Evolutionary conservation across 331 rosid genomes (phyloP).

Genomic region (Quercus phellos): DNA sequence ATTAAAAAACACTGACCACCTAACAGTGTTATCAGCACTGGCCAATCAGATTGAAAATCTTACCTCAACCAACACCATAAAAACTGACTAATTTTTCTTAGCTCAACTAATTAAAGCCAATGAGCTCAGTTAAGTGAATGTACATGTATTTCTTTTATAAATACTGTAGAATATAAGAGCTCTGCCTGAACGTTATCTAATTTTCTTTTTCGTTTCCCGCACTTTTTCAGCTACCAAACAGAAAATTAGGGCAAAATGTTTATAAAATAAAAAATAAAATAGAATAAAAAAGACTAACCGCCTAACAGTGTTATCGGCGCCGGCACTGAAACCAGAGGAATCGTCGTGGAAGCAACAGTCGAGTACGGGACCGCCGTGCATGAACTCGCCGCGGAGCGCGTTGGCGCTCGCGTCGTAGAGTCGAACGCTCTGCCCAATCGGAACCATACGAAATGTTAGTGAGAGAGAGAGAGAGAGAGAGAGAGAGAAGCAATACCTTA

Average conservation of each 20-base stretch:
- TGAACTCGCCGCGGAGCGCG: slow-evolving; percentile 76
- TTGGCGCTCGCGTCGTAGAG: slow-evolving; percentile 84
- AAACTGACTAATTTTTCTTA: too few relatives aligned
- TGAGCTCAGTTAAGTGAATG: too few relatives aligned
- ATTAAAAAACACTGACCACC: too few relatives aligned
- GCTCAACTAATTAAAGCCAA: too few relatives aligned
- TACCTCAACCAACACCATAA: too few relatives aligned
- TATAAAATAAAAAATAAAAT: neutral
- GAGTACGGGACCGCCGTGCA: slow-evolving; percentile 74
- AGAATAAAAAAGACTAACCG: slow-evolving; percentile 31
- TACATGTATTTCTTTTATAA: neutral
- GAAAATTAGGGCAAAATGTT: neutral
- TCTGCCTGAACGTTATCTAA: neutral
- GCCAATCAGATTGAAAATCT: too few relatives aligned
- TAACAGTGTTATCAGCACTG: too few relatives aligned
- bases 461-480: neutral
- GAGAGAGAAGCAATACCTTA: slow-evolving; percentile 43
- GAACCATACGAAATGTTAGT: neutral
- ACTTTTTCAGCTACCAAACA: neutral
- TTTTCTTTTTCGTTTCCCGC: neutral
- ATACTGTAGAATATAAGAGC: neutral
- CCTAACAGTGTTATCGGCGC: slow-evolving; percentile 77
- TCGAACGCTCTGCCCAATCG: slow-evolving; percentile 53
- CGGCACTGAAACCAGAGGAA: slow-evolving; percentile 79
- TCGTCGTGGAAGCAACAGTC: slow-evolving; percentile 97